Conservation (phyloP, 1,139 yeast species). For the Nadsonia commutata region DNA sequence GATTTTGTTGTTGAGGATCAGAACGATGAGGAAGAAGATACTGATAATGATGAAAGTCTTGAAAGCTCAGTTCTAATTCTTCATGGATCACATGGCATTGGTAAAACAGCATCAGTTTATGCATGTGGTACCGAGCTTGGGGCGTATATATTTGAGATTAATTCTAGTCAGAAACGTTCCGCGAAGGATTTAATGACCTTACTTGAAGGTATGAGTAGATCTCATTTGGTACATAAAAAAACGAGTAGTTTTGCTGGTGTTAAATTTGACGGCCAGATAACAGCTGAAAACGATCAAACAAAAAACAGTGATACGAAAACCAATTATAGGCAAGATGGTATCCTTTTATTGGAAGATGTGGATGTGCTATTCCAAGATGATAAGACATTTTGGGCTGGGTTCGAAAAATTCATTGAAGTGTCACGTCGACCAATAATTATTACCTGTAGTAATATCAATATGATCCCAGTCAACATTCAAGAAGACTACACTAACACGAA, state of each 20-base stretch:
- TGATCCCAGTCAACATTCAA: slow-evolving; percentile 38
- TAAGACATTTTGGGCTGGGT: slow-evolving; percentile 63
- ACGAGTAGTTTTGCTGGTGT: slow-evolving; percentile 11
- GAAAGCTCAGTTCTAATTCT: slow-evolving; percentile 32
- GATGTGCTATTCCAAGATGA: slow-evolving; percentile 73
- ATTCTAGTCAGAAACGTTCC: slow-evolving; percentile 57
- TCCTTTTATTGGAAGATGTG: slow-evolving; percentile 61
- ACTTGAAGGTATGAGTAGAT: slow-evolving; percentile 68
- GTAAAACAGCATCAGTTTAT: slow-evolving; percentile 65
- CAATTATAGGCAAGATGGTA: background rate
- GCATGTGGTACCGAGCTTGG: slow-evolving; percentile 48
- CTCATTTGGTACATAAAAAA: slow-evolving; percentile 50
- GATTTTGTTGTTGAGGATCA: slow-evolving; percentile 17
- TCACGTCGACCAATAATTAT: slow-evolving; percentile 70
- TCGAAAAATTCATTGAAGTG: slow-evolving; percentile 45
- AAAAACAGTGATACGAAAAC: background rate
- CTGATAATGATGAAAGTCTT: slow-evolving; percentile 12
- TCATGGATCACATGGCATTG: slow-evolving; percentile 59
- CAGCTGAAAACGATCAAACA: slow-evolving; percentile 32
- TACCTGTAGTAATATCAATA: slow-evolving; percentile 47
- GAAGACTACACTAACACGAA: slow-evolving; percentile 3
- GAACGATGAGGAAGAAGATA: slow-evolving; percentile 14
- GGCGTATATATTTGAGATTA: slow-evolving; percentile 74
- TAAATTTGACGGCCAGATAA: slow-evolving; percentile 31
- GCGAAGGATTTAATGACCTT: slow-evolving; percentile 52